phyloP scores from a whole-genome alignment of 257 asterid genomes.

The Leonotis leonurus region DNA sequence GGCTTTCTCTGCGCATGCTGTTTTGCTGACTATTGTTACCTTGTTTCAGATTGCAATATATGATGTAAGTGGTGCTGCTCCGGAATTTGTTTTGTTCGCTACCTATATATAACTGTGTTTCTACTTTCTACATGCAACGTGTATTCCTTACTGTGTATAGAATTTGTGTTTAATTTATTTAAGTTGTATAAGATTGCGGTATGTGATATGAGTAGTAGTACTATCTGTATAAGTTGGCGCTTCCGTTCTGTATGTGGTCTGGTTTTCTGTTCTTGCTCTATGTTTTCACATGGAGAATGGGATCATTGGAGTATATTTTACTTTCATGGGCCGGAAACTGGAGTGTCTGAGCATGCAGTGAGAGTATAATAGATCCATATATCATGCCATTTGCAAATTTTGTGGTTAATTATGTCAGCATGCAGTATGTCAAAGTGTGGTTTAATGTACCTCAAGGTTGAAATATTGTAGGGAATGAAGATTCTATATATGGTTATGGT shows the following conservation, averaged over 20 bases:
- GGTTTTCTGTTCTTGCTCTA: neutral
- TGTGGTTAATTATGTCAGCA: neutral
- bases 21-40: constrained; percentile 64
- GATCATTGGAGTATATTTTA: neutral
- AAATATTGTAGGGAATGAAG: neutral
- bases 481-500: neutral
- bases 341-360: neutral
- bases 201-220: constrained; percentile 11
- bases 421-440: neutral
- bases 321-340: neutral
- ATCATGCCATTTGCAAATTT: neutral
- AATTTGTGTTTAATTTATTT: neutral
- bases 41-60: constrained; percentile 70
- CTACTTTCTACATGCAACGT: neutral
- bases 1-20: constrained; percentile 88
- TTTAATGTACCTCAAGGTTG: neutral
- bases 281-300: neutral
- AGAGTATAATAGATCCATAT: neutral
- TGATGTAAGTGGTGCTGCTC: constrained; percentile 39
- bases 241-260: neutral
- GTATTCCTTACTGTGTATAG: neutral
- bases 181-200: too few relatives aligned
- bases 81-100: neutral
- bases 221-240: neutral
- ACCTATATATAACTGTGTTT: neutral